phyloP scores from a whole-genome alignment of 306 rosid species.

The Quercus parvula region DNA sequence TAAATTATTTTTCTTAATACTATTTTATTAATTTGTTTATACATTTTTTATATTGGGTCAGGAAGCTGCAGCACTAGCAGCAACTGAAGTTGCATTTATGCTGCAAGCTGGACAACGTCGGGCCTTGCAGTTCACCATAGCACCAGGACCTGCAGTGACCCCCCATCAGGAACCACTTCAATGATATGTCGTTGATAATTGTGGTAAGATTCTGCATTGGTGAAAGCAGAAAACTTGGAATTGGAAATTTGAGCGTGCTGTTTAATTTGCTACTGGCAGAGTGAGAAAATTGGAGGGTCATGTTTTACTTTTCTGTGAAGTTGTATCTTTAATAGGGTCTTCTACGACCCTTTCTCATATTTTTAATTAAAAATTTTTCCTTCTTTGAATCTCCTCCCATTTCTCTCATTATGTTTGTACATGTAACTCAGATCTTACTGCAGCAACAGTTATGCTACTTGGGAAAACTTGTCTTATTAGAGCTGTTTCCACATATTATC shows the following conservation, averaged over 20 bases:
- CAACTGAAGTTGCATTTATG: conserved; percentile 45
- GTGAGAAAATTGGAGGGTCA: conserved; percentile 19
- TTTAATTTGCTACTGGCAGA: conserved; percentile 9
- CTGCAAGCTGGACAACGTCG: conserved; percentile 39
- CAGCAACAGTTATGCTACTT: conserved; percentile 5
- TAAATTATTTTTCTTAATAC: background rate
- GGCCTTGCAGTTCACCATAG: conserved; percentile 37
- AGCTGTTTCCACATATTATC: conserved; percentile 8
- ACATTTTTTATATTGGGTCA: conserved; percentile 25
- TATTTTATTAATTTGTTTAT: background rate
- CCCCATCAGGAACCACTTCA: conserved; percentile 35
- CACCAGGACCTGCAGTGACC: conserved; percentile 37
- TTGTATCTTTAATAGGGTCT: conserved; percentile 16
- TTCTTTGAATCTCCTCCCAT: background rate
- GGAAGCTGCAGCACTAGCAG: conserved; percentile 43
- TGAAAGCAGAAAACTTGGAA: background rate
- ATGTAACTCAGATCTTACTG: conserved; percentile 5
- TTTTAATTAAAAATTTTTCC: background rate
- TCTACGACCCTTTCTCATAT: background rate
- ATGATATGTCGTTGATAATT: conserved; percentile 5
- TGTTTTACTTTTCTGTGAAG: background rate
- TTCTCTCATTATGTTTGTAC: conserved; percentile 3
- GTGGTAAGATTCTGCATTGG: conserved; percentile 5
- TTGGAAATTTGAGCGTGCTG: conserved; percentile 14
- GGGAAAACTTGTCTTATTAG: background rate